Evolutionary conservation across 805 yeast species (phyloP), one percentile per base, ranked within the genome.

Genomic region (Lachancea meyersii): DNA sequence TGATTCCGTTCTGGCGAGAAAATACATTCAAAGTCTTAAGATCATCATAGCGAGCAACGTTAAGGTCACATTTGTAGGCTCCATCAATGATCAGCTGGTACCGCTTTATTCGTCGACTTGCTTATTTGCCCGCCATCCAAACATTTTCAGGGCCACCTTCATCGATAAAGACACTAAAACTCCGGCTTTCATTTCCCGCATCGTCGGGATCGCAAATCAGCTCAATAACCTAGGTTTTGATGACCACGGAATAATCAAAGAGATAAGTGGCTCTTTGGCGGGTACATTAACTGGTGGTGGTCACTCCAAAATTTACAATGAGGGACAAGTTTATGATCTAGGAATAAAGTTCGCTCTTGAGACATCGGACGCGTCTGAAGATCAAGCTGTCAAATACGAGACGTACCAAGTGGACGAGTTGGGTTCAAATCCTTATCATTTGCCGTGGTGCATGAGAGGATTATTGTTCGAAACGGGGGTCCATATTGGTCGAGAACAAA

Each of bases 241-340:
- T 38, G 98, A 91, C 57, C 91, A 86, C 58, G 93, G 88, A 18
- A 83, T 93, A 11, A 70, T 91, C 17, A 81, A 81, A 48, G 97
- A 93, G 58, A 73, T 91, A 33, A 86, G 96, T 43, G 74, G 71
- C 32, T 73, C 86, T 0, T 63, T 84, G 48, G 93, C 94, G 0
- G 98, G 98, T 0, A 84, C 96, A 1, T 68, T 93, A 41, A 91
- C 96, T 0, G 96, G 97, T 2, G 89, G 93, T 6, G 98, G 98
- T 0, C 98, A 91, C 60, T 88, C 97, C 0, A 82, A 76, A 48
- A 79, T 93, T 21, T 91, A 91, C 62, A 83, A 85, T 53, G 95
- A 86, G 50, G 77, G 80, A 3, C 76, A 80, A 43, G 97, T 93
- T 1, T 91, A 91, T 58, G 86, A 80, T 50, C 58, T 86, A 47